Evolutionary conservation across 1,284 basidiomycete genomes (phyloP).

Genomic region (Microbotryum saponariae): DNA sequence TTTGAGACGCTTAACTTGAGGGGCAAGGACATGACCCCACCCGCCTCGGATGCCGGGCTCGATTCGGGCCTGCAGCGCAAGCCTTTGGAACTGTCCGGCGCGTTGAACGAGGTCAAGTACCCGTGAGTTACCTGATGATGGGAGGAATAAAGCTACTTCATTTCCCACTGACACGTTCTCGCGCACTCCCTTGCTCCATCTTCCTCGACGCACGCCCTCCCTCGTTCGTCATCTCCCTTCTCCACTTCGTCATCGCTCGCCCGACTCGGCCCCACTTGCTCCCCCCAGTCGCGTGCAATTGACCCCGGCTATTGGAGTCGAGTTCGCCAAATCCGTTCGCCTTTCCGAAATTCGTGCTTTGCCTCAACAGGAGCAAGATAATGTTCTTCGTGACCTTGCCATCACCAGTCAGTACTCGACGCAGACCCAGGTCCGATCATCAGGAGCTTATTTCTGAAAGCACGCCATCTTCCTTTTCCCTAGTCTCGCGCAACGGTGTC

Average conservation of each 20-base stretch:
- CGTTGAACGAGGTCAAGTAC: constrained; percentile 1
- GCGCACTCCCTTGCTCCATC: neutral
- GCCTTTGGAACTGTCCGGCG: constrained; percentile 11
- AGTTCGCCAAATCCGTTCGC: constrained; percentile 13
- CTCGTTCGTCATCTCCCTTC: neutral
- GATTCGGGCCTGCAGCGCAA: constrained; percentile 1
- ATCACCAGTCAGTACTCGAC: constrained; percentile 15
- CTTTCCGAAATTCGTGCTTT: constrained; percentile 18
- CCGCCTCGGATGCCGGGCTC: neutral
- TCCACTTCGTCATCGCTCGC: neutral
- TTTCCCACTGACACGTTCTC: neutral
- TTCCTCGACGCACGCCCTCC: neutral
- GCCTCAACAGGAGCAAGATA: constrained; percentile 18
- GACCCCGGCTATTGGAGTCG: constrained; percentile 23
- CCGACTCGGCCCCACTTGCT: neutral
- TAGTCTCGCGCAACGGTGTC: constrained; percentile 59
- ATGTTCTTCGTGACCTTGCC: constrained; percentile 17
- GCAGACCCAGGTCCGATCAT: no score
- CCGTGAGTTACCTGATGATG: neutral
- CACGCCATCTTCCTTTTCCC: neutral
- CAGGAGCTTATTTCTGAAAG: neutral
- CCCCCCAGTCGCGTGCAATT: constrained; percentile 6
- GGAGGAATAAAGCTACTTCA: neutral
- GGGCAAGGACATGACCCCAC: constrained; percentile 1
- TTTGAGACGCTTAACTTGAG: constrained; percentile 7